Base-by-base conservation (phyloP, 305 asterid species). In the Fraxinus ornus region DNA sequence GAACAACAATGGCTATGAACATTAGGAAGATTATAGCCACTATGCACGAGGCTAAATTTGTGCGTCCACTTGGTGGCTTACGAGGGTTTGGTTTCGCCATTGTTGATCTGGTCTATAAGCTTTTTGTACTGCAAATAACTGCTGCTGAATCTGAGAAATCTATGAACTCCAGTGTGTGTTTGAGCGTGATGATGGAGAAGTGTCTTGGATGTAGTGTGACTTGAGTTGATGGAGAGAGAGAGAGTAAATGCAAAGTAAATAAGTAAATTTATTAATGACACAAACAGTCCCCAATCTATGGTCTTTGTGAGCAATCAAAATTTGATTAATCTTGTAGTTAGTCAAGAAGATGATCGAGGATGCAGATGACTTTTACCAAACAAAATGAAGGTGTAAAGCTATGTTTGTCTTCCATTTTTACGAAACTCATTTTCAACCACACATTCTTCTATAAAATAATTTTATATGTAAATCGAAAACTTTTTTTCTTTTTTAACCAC, bases 1-100 rank as follows among this genome's bases (percentile, higher is more conserved):
- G 84, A 76, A 86, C 76, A 32, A 92, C 52, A 36, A 91, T 91
- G 83, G 88, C 2, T 0, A 94, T 12, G 88, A 95, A 92, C 17
- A 91, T 76, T 5, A 94, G 55, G 97, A 94, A 94, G 3, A 94
- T 81, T 76, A 94, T 83, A 81, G 97, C 98, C 0, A 93, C 89
- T 5, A 92, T 85, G 89, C 97, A 94, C 0, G 97, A 93, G 64
- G 99, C 95, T 2, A 90, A 79, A 87, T 93, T 93, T 62, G 98
- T 92, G 10, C 93, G 94, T 7, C 97, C 95, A 83, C 86, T 87
- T 15, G 94, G 91, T 0, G 90, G 92, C 72, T 88, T 87, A 47
- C 82, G 87, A 28, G 80, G 86, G 82, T 87, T 90, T 17, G 87
- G 76, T 39, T 89, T 91, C 2, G 78, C 94, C 97, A 91, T 91